Base-by-base conservation (phyloP, 1,284 basidiomycete species). In the Takashimella koratensis region DNA sequence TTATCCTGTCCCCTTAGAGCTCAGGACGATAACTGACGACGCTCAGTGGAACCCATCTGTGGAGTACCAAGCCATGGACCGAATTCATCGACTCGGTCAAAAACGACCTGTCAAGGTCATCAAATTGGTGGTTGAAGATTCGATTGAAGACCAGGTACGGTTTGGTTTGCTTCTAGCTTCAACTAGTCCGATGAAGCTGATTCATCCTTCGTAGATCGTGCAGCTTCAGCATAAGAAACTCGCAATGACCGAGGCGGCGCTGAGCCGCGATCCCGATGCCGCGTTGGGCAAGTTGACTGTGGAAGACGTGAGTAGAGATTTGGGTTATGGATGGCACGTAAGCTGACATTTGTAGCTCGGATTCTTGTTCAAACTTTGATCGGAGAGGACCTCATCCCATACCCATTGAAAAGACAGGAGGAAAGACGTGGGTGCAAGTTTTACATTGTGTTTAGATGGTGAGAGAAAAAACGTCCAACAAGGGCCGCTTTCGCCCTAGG, bases 71-170 rank as follows among this genome's bases (percentile, higher is more conserved):
- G 94, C 94, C 2, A 96, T 96, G 92, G 94, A 98, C 74, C 87
- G 94, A 54, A 93, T 93, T 55, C 78, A 79, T 61, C 72, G 73
- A 59, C 79, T 95, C 30, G 92, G 91, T 19, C 93, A 98, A 75
- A 88, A 86, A 64, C 83, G 95, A 22, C 94, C 95, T 3, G 90
- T 97, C 45, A 83, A 88, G 64, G 92, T 94, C 13, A 90, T 92
- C 73, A 94, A 98, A 68, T 81, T 98, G 36, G 88, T 98, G 25
- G 83, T 98, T 51, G 93, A 98, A 73, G 94, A 98, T 72, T 92
- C 89, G 60, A 97, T 98, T 62, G 95, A 98, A 74, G 89, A 88
- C 66, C 86, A 92, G 59, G 95, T 96, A 60, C 70, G 80, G 89
- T n/a, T 86, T 87, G 75, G 82, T 84, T 49, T 45, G 76, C 54